phyloP scores from a whole-genome alignment of 202 grass and related monocot species.

The Tripidium arundinaceum region DNA sequence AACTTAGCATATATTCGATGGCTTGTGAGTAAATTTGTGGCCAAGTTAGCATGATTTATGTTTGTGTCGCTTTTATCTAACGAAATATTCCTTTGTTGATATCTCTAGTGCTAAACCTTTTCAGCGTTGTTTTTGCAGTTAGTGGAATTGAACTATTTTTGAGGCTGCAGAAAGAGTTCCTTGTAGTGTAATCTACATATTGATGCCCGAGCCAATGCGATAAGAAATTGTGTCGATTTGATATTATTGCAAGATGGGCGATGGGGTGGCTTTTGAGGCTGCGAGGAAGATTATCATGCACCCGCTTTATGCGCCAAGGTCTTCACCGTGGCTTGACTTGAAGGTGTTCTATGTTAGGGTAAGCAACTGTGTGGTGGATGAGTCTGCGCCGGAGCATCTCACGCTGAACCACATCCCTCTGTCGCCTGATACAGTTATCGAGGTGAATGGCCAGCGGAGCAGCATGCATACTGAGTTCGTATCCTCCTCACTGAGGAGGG shows the following conservation, averaged over 20 bases:
- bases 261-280: conserved; percentile 46
- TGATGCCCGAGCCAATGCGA: too few species aligned
- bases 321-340: conserved; percentile 81
- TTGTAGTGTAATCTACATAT: neutral
- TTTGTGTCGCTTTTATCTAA: neutral
- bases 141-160: neutral
- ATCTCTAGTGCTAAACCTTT: neutral
- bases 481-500: conserved; percentile 69
- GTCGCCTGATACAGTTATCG: conserved; percentile 12
- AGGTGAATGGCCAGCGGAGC: too few species aligned
- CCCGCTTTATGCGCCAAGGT: conserved; percentile 66
- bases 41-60: neutral
- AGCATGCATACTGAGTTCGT: conserved; percentile 81
- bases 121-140: conserved; percentile 1
- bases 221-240: neutral
- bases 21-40: neutral
- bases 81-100: neutral
- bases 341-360: conserved; percentile 77
- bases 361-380: conserved; percentile 65
- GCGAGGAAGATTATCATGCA: conserved; percentile 86
- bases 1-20: neutral
- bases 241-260: conserved; percentile 22
- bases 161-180: neutral
- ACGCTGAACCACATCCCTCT: conserved; percentile 79
- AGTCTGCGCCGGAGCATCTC: conserved; percentile 55